Percentiles rank a stretch among this genome's conserved stretches.
phyloP scores from a whole-genome alignment of 192 early-diverging fungal species.

The Lunasporangiospora selenospora region DNA sequence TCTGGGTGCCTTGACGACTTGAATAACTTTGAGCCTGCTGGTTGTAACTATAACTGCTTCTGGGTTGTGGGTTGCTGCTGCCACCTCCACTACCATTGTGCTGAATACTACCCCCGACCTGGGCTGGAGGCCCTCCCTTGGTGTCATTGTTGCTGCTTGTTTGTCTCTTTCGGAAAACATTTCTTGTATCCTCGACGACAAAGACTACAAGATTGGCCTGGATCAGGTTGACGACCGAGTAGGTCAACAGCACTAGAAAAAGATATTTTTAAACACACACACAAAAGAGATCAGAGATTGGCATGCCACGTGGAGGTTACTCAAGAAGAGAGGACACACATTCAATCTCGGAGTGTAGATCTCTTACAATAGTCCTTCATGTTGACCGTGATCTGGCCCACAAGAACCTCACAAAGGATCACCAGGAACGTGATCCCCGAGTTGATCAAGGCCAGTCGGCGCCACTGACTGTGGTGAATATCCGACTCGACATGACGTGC shows the following conservation, averaged over 20 bases:
- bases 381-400: conserved; percentile 39
- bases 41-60: too few relatives aligned
- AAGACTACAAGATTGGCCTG: conserved; percentile 33
- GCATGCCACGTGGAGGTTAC: background rate
- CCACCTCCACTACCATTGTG: too few relatives aligned
- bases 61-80: too few relatives aligned
- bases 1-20: too few relatives aligned
- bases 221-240: conserved; percentile 39
- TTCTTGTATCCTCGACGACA: conserved; percentile 41
- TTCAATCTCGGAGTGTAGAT: too few relatives aligned
- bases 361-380: conserved; percentile 33
- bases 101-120: too few relatives aligned
- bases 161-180: conserved; percentile 32
- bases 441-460: conserved; percentile 38
- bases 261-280: background rate
- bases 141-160: conserved; percentile 9
- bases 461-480: conserved; percentile 29
- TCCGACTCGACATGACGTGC: conserved; percentile 5
- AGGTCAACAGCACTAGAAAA: conserved; percentile 41
- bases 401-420: conserved; percentile 40
- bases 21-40: too few relatives aligned
- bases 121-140: too few relatives aligned
- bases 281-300: background rate
- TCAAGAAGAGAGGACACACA: too few relatives aligned
- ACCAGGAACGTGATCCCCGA: conserved; percentile 42